Evolutionary conservation across 345 rosid species (phyloP).

Genomic region (Laguncularia racemosa): DNA sequence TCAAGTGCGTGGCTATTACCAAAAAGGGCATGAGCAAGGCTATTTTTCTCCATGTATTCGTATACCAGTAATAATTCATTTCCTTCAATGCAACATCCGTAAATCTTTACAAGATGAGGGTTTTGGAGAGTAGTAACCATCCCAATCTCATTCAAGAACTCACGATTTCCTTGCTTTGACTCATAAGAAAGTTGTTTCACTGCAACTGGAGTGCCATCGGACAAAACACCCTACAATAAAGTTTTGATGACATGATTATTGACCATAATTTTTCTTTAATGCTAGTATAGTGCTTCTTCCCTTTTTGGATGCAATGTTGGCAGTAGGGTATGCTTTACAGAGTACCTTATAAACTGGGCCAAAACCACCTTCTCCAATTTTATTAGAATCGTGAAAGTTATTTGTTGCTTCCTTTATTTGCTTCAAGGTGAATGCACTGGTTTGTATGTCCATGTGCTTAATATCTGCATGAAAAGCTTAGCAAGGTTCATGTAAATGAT

Average conservation of each 20-base stretch:
- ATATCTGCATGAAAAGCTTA: slow-evolving; percentile 3
- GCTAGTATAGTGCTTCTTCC: background rate
- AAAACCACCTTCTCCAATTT: slow-evolving; percentile 16
- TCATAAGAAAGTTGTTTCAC: slow-evolving; percentile 61
- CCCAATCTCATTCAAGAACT: slow-evolving; percentile 54
- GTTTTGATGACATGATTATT: background rate
- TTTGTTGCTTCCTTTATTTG: slow-evolving; percentile 12
- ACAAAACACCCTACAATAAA: slow-evolving; percentile 35
- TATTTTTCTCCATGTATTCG: slow-evolving; percentile 67
- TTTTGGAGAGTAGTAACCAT: slow-evolving; percentile 56
- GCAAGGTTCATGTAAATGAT: background rate
- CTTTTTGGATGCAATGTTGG: background rate
- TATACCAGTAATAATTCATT: slow-evolving; percentile 52
- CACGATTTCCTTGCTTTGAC: slow-evolving; percentile 65
- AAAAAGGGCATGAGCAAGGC: slow-evolving; percentile 56
- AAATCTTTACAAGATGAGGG: slow-evolving; percentile 55
- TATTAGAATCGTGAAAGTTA: slow-evolving; percentile 6
- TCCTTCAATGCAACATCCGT: slow-evolving; percentile 63
- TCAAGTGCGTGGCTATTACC: slow-evolving; percentile 22
- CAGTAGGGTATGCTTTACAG: background rate
- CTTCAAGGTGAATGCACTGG: slow-evolving; percentile 8
- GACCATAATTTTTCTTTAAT: background rate
- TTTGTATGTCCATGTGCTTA: slow-evolving; percentile 3
- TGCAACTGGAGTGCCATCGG: slow-evolving; percentile 48
- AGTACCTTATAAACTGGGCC: slow-evolving; percentile 12